Conservation (phyloP, 352 stramenopile species). For the Globisporangium echinulatum region DNA sequence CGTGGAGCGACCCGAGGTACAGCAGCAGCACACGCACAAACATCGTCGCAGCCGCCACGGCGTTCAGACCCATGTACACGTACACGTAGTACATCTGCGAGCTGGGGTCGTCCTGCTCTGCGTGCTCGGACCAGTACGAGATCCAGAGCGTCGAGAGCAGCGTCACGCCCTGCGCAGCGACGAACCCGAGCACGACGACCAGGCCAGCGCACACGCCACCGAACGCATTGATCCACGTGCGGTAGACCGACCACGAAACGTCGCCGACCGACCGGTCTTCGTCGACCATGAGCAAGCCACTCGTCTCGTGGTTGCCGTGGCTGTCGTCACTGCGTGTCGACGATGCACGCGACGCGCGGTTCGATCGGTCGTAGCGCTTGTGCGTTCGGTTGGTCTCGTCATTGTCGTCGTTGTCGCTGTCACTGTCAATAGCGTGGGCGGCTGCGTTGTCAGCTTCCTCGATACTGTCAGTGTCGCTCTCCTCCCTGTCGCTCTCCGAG, state of each 20-base stretch:
- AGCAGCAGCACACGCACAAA: slow-evolving; percentile 55
- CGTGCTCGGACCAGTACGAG: slow-evolving; percentile 85
- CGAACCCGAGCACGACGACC: slow-evolving; percentile 37
- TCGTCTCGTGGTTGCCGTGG: slow-evolving; percentile 22
- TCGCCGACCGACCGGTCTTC: slow-evolving; percentile 61
- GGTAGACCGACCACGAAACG: slow-evolving; percentile 60
- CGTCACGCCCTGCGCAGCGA: slow-evolving; percentile 39
- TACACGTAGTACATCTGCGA: slow-evolving; percentile 78
- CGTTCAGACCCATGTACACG: slow-evolving; percentile 75
- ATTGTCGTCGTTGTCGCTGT: slow-evolving; percentile 23
- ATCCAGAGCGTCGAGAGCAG: slow-evolving; percentile 83
- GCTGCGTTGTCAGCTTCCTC: slow-evolving; percentile 1
- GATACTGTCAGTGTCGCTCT: slow-evolving; percentile 22
- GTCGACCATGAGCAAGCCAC: slow-evolving; percentile 49
- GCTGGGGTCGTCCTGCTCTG: slow-evolving; percentile 15
- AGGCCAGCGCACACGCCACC: slow-evolving; percentile 42
- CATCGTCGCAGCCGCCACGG: slow-evolving; percentile 46
- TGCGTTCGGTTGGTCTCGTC: slow-evolving; percentile 39
- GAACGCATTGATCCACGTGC: slow-evolving; percentile 60
- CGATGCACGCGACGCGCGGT: slow-evolving; percentile 11
- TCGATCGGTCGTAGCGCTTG: slow-evolving; percentile 3
- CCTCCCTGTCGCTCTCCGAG: slow-evolving; percentile 49
- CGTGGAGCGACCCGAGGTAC: slow-evolving; percentile 54
- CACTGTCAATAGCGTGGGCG: not conserved
- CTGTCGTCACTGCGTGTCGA: slow-evolving; percentile 51